Evolutionary conservation across 257 asterid species (phyloP), one percentile per base, ranked within the genome.

Genomic region (Jacaranda mimosifolia): DNA sequence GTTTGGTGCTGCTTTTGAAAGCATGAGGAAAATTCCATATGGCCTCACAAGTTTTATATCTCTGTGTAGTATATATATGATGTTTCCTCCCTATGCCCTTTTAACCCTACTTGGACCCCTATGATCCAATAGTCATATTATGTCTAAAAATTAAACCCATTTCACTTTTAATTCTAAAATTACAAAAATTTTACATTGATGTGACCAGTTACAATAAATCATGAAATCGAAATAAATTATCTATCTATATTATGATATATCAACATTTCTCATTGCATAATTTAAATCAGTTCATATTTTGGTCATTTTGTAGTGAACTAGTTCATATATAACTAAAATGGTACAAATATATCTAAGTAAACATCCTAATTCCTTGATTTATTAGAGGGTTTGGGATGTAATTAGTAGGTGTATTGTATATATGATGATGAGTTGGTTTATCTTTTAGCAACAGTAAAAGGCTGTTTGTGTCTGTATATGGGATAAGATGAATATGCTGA

Each of bases 391-490:
- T 26, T 26, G 32, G 32, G 32, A 26, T 26, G 32, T 26, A 9
- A 13, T 49, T 42, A 5, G 46, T 42, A 3, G 46, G 26, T 58
- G 17, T 60, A 11, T 26, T 15, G 43, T 46, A 11, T 38, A 26
- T 63, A 39, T 46, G 0, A 62, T 7, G 35, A 65, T 35, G 56
- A 10, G 67, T 74, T 73, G 75, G 81, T 78, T 73, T 57, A 45
- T 68, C 40, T 70, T 76, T 79, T 73, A 66, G 79, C 78, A 79
- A 82, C 81, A 76, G 88, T 81, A 85, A 82, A 26, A 82, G 86
- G 85, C 83, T 80, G 86, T 73, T 75, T 76, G 68, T 76, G 84
- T 72, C 82, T 78, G 84, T 81, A 78, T 75, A 58, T 75, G 82
- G 81, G 81, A 79, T 57, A 64, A 75, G 67, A 75, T 75, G 84